Conservation (phyloP, 805 yeast species). For the Cyberlindnera mrakii region DNA sequence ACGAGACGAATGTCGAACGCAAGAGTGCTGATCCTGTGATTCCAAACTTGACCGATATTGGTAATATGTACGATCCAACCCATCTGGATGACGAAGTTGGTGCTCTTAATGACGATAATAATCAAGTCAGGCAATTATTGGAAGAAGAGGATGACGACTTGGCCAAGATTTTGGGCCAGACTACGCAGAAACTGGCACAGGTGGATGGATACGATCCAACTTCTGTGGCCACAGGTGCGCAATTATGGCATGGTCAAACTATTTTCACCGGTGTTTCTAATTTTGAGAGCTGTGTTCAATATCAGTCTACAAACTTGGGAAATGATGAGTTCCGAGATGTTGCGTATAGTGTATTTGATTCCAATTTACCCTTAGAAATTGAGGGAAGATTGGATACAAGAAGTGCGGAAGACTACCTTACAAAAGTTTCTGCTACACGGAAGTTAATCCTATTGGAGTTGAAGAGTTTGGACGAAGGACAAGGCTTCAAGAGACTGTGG, state of each 20-base stretch:
- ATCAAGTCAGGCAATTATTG: neutral
- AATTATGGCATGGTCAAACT: slow-evolving; percentile 43
- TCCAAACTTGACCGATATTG: slow-evolving; percentile 7
- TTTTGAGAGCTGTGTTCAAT: slow-evolving; percentile 28
- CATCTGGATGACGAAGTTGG: slow-evolving; percentile 14
- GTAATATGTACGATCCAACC: slow-evolving; percentile 8
- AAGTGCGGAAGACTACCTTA: slow-evolving; percentile 53
- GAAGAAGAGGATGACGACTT: slow-evolving; percentile 33
- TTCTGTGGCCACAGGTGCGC: slow-evolving; percentile 5
- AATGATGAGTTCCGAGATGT: slow-evolving; percentile 15
- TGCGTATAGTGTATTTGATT: slow-evolving; percentile 21
- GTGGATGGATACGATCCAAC: slow-evolving; percentile 18
- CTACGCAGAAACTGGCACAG: slow-evolving; percentile 15
- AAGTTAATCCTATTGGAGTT: slow-evolving; percentile 49
- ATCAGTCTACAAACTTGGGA: slow-evolving; percentile 25
- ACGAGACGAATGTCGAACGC: neutral
- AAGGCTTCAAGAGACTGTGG: slow-evolving; percentile 18
- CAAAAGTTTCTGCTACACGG: slow-evolving; percentile 39
- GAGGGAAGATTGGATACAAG: slow-evolving; percentile 57
- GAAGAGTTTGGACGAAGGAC: slow-evolving; percentile 12
- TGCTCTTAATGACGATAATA: slow-evolving; percentile 11
- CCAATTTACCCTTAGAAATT: slow-evolving; percentile 32
- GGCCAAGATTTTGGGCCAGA: slow-evolving; percentile 25
- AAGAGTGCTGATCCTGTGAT: neutral
- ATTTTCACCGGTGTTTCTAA: slow-evolving; percentile 44